These are phyloP conservation scores for Tricholoma flavovirens DNA, from an alignment of 768 basidiomycete genomes.

Conservation along the genomic window DNA sequence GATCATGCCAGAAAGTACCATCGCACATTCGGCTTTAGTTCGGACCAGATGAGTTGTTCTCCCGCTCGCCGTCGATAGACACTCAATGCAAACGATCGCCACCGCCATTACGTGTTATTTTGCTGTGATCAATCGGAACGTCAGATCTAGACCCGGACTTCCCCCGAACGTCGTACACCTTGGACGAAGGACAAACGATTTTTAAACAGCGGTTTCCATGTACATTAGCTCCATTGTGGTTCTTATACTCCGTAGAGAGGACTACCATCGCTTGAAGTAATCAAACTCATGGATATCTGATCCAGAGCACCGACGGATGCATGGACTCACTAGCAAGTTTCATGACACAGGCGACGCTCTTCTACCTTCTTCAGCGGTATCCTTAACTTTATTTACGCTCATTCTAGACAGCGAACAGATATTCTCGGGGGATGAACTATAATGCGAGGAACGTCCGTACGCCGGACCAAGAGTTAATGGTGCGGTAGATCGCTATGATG, in stretches of 20 bases:
- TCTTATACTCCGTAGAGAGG: not conserved
- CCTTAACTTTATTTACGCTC: too few relatives aligned
- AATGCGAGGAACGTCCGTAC: too few relatives aligned
- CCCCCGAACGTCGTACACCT: not conserved
- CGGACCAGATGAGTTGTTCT: not conserved
- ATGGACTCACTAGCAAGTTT: not conserved
- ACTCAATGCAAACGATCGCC: too few relatives aligned
- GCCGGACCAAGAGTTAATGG: too few relatives aligned
- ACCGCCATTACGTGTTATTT: not conserved
- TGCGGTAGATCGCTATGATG: too few relatives aligned
- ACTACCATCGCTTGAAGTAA: not conserved
- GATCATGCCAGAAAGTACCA: not conserved
- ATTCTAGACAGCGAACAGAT: too few relatives aligned
- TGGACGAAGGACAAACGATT: not conserved
- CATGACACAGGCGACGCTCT: not conserved
- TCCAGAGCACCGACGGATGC: not conserved
- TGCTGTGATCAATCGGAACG: not conserved
- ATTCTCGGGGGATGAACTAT: too few relatives aligned
- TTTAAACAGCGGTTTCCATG: not conserved
- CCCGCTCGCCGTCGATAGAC: not conserved
- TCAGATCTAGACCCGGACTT: not conserved
- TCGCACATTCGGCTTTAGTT: not conserved
- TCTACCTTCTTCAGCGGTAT: not conserved
- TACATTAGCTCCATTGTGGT: not conserved
- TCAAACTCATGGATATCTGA: not conserved